Evolutionary conservation across 768 basidiomycete species (phyloP).

Genomic region (Tremella yokohamensis): DNA sequence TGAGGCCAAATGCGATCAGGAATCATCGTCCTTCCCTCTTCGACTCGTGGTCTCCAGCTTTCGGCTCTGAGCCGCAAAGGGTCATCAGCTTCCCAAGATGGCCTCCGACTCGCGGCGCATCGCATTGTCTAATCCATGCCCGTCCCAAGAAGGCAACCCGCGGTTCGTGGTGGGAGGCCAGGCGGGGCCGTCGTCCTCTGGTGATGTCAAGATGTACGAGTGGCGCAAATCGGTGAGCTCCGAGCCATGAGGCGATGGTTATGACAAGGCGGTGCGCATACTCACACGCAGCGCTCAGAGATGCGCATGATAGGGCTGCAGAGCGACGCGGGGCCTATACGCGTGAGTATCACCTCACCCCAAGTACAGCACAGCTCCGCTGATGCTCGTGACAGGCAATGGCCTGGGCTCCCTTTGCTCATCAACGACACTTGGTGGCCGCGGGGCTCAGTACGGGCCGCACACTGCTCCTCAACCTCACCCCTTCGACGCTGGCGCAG

Average conservation of each 20-base stretch:
- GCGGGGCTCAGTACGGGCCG: slow-evolving; percentile 37
- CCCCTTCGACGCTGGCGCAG: slow-evolving; percentile 32
- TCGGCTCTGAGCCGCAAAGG: no score
- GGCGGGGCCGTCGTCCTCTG: slow-evolving; percentile 26
- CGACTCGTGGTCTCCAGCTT: no score
- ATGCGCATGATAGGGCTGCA: slow-evolving; percentile 41
- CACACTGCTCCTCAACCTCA: slow-evolving; percentile 34
- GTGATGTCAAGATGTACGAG: slow-evolving; percentile 44
- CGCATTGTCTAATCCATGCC: slow-evolving; percentile 28
- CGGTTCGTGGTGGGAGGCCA: slow-evolving; percentile 43
- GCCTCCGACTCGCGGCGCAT: slow-evolving; percentile 16
- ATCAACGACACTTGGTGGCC: slow-evolving; percentile 34
- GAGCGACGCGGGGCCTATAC: slow-evolving; percentile 41
- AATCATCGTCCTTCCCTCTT: no score
- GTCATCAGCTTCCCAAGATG: no score
- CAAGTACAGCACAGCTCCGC: no score
- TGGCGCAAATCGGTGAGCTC: neutral
- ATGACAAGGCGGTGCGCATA: neutral
- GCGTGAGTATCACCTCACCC: slow-evolving; percentile 20
- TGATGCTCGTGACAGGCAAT: slow-evolving; percentile 26
- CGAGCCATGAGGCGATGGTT: neutral
- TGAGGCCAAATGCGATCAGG: no score
- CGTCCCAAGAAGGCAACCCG: slow-evolving; percentile 17
- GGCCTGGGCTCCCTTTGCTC: slow-evolving; percentile 37
- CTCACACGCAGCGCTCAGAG: slow-evolving; percentile 5